These are phyloP conservation scores for Blepharisma japonicum DNA, from an alignment of 73 alveolate species.

Conservation along the genomic window DNA sequence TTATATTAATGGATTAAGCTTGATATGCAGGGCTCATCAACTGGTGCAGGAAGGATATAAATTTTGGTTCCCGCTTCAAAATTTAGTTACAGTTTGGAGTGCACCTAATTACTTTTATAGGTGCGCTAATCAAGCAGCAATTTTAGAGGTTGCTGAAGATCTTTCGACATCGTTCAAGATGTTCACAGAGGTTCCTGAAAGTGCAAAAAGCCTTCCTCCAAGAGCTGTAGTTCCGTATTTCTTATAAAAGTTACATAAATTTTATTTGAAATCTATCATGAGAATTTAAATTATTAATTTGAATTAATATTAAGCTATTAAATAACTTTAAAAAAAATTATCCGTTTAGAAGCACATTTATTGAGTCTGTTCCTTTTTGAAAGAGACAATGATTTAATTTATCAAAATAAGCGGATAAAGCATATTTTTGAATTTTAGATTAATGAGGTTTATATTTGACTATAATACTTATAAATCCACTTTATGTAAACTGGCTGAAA, in stretches of 20 bases:
- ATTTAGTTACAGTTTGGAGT: conserved; percentile 84
- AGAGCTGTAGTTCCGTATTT: conserved; percentile 59
- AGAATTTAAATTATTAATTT: too few relatives aligned
- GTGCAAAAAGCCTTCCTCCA: conserved; percentile 62
- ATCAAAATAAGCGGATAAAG: too few relatives aligned
- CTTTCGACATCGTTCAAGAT: conserved; percentile 50
- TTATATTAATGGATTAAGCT: conserved; percentile 67
- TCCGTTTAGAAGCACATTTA: too few relatives aligned
- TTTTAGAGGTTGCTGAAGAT: conserved; percentile 63
- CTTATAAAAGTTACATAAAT: conserved; percentile 33
- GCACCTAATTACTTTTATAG: conserved; percentile 90
- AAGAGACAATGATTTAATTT: too few relatives aligned
- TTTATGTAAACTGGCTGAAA: too few relatives aligned
- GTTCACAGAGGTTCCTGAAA: conserved; percentile 60
- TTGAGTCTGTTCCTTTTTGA: too few relatives aligned
- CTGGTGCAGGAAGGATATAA: conserved; percentile 85
- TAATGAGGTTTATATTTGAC: too few relatives aligned
- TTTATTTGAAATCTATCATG: too few relatives aligned
- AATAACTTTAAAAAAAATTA: too few relatives aligned
- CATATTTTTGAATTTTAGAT: too few relatives aligned
- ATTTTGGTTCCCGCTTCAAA: conserved; percentile 68
- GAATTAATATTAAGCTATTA: too few relatives aligned
- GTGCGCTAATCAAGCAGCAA: conserved; percentile 81
- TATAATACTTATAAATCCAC: too few relatives aligned
- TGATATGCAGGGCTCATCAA: conserved; percentile 87